Conservation (phyloP, 176 grass and related monocot species). For the Rhipidocladum racemiflorum region DNA sequence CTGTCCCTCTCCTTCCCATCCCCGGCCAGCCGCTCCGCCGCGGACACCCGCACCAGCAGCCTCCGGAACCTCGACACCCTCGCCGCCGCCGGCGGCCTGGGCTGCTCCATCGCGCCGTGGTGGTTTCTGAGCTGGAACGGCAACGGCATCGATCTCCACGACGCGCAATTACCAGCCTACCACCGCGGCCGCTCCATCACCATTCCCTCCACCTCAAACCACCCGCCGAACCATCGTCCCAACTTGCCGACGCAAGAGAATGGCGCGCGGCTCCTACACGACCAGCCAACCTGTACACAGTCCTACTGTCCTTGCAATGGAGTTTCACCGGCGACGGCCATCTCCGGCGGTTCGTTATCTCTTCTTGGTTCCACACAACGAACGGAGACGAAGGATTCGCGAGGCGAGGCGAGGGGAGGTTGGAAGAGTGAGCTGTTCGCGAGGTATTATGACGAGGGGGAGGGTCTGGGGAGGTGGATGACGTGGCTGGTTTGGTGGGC, state of each 20-base stretch:
- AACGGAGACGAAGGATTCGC: not conserved
- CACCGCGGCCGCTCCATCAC: not conserved
- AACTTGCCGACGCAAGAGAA: constrained; percentile 13
- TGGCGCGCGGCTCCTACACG: not conserved
- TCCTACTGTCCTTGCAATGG: not conserved
- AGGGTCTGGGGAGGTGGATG: not conserved
- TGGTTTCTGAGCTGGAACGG: constrained; percentile 52
- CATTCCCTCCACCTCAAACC: not conserved
- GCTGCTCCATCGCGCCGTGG: constrained; percentile 42
- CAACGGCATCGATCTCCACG: constrained; percentile 40
- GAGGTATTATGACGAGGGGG: constrained; percentile 4
- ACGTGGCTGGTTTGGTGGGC: constrained; percentile 10
- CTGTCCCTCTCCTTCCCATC: constrained; percentile 15
- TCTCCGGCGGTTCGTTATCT: constrained; percentile 8
- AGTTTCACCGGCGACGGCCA: constrained; percentile 13
- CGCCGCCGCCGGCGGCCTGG: not conserved
- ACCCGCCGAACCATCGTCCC: not conserved
- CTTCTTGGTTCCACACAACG: not conserved
- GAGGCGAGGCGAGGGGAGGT: not conserved
- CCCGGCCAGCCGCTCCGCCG: constrained; percentile 15
- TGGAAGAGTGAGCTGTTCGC: not conserved
- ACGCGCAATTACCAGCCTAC: constrained; percentile 5
- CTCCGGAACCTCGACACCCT: constrained; percentile 59
- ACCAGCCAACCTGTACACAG: not conserved
- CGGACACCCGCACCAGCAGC: constrained; percentile 50